Evolutionary conservation across 2,329 filamentous ascomycete genomes (phyloP), one percentile per base, ranked within the genome.

Genomic region (Penicillium paneum): DNA sequence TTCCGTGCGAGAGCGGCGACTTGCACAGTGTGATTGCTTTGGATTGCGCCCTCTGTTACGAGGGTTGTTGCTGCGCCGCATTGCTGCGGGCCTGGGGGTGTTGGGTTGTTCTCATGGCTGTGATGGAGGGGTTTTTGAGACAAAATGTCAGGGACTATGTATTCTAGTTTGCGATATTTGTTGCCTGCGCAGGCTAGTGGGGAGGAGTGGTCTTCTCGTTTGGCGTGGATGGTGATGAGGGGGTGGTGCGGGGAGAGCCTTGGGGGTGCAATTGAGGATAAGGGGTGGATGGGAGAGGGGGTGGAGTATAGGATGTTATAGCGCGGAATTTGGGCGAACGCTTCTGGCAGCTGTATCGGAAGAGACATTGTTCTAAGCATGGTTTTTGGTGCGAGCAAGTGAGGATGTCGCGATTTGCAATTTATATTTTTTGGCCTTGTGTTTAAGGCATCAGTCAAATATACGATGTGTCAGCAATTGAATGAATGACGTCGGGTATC

Each of bases 141-240:
- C 19, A 70, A 61, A 15, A 73, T 70, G 39, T 73, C 69, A 0
- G 70, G 70, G 5, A 71, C 57, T 38, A 73, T 67, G 55, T 73
- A 73, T 58, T 73, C 70, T 31, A 73, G 62, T 56, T 73, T 73
- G 50, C 70, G 68, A 60, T 73, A 73, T 62, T 73, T 73, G 61
- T 73, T 73, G 13, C 70, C 70, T 28, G 69, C 56, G 50, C 65
- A 68, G 45, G 70, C 64, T 29, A 73, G 63, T 7, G 70, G 68
- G 17, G 69, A 66, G 47, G 62, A 59, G 38, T 72, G 70, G 60
- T 73, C 70, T 63, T 73, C 70, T 28, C 70, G 63, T 59, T 73
- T 73, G 44, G 62, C 52, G 61, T 63, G 68, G 47, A 73, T 49
- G 43, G 61, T 57, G 41, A 70, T 61, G n/a, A 45, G 53, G 29